Evolutionary conservation across 2,329 filamentous ascomycete species (phyloP).

Genomic region (Ustulina deusta): DNA sequence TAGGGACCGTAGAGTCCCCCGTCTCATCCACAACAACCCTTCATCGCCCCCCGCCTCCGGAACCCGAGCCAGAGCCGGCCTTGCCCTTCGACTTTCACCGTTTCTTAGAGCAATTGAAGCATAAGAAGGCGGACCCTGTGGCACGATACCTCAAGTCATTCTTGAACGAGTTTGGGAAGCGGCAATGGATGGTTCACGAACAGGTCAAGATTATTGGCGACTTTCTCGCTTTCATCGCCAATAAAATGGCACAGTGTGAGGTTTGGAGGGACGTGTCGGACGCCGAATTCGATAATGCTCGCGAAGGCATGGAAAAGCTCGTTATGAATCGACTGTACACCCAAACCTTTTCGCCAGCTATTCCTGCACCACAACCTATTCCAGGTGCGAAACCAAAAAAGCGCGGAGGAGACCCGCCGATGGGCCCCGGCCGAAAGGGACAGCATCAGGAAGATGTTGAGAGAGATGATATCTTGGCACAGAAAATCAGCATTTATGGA

Average conservation of each 20-base stretch:
- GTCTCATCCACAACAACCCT: conserved; percentile 63
- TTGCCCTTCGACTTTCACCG: conserved; percentile 97
- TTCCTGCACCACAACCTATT: conserved; percentile 81
- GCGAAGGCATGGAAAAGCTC: conserved; percentile 98
- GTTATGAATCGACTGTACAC: conserved; percentile 98
- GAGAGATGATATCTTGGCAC: conserved; percentile 91
- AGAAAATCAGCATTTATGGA: conserved; percentile 96
- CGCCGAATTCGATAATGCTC: conserved; percentile 96
- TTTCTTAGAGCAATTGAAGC: conserved; percentile 93
- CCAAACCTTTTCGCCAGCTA: conserved; percentile 96
- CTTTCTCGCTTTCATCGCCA: conserved; percentile 94
- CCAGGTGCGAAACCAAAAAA: conserved; percentile 75
- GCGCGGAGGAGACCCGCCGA: conserved; percentile 74
- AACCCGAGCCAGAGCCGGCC: conserved; percentile 81
- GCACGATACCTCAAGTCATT: conserved; percentile 97
- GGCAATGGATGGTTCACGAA: conserved; percentile 99
- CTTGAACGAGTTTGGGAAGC: conserved; percentile 92
- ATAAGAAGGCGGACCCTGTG: conserved; percentile 97
- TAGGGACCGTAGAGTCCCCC: conserved; percentile 51
- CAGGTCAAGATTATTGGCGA: conserved; percentile 99
- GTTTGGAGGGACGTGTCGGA: conserved; percentile 97
- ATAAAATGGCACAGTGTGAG: conserved; percentile 98
- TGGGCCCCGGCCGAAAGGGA: conserved; percentile 86
- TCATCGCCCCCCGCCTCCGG: conserved; percentile 76
- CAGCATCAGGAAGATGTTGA: conserved; percentile 99